Base-by-base conservation (phyloP, 208 protist genomes). In the Strigomonas culicis region DNA sequence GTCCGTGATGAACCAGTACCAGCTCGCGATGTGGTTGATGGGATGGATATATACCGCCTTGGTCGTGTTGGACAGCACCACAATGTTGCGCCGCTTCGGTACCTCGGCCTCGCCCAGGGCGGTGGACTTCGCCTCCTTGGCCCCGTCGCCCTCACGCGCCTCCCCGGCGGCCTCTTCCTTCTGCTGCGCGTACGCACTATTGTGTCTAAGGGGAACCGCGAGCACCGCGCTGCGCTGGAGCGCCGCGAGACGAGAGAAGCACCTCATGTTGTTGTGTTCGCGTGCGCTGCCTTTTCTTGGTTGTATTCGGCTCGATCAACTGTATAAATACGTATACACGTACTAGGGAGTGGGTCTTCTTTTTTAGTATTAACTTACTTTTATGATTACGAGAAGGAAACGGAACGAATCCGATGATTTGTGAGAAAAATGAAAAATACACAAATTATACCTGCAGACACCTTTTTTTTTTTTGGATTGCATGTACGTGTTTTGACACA, bases 1-100 rank as follows among this genome's bases (percentile, higher is more conserved):
- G 70, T 92, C 84, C 0, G 89, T 93, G 43, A 91, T 67, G 63
- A 91, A 92, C 86, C 89, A 95, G 63, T 91, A 92, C 86, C 89
- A 95, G 2, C 83, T 88, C 25, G 89, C 86, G 41, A 93, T 88
- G 70, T 93, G 84, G 57, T 95, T 95, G 25, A 64, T 81, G 17
- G 83, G 86, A 70, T 95, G 89, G 24, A 95, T 82, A 75, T 95
- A 95, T 3, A 92, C 85, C 4, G 75, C 84, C 56, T 95, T 95
- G 44, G 84, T 92, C 17, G 85, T 92, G 73, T 92, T 95, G 70
- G 74, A 82, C 60, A 95, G 57, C 25, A 95, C 80, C 8, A 84
- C 59, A 53, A 95, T 92, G 63, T 92, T 92, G 24, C 89, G 86
- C 11, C 70, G 52, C 72, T 81, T 84, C n/a, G 72, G 58, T 15